phyloP scores from a whole-genome alignment of 2,329 filamentous ascomycete species.

The Epichloe amarillans region DNA sequence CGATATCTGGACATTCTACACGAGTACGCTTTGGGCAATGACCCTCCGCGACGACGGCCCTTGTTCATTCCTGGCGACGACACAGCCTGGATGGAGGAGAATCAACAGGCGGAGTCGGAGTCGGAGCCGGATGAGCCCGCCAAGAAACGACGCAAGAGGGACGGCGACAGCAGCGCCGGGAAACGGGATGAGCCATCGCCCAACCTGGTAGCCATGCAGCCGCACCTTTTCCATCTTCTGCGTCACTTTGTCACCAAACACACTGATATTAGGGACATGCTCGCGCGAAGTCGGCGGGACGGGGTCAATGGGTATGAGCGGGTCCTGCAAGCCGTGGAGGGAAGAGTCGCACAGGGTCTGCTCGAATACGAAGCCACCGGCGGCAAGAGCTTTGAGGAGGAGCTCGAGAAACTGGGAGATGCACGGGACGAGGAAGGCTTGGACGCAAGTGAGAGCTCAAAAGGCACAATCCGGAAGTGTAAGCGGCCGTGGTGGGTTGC shows the following conservation, averaged over 20 bases:
- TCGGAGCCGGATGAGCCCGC: constrained; percentile 32
- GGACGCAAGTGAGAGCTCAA: constrained; percentile 44
- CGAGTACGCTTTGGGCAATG: constrained; percentile 53
- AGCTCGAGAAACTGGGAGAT: constrained; percentile 13
- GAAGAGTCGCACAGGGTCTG: constrained; percentile 58
- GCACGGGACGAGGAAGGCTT: constrained; percentile 17
- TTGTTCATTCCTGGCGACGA: constrained; percentile 57
- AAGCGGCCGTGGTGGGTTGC: constrained; percentile 81
- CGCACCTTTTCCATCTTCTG: constrained; percentile 85
- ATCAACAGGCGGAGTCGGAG: constrained; percentile 15
- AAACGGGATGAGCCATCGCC: constrained; percentile 29
- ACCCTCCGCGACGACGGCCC: constrained; percentile 53
- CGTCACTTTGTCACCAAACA: constrained; percentile 68
- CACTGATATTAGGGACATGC: constrained; percentile 72
- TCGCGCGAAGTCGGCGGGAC: constrained; percentile 54
- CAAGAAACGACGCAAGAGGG: constrained; percentile 37
- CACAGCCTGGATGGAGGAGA: constrained; percentile 29
- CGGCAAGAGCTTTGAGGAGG: constrained; percentile 35
- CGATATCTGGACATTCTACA: constrained; percentile 88
- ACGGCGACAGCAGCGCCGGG: constrained; percentile 14
- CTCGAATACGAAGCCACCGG: constrained; percentile 47
- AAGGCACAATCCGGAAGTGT: constrained; percentile 57
- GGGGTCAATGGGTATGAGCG: constrained; percentile 67
- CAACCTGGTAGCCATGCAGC: constrained; percentile 72
- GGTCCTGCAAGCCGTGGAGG: constrained; percentile 63